Percentiles rank a stretch among this genome's conserved stretches.
These are phyloP conservation scores for Colletotrichum destructivum DNA, from an alignment of 2,329 filamentous ascomycete genomes.

Conservation along the genomic window DNA sequence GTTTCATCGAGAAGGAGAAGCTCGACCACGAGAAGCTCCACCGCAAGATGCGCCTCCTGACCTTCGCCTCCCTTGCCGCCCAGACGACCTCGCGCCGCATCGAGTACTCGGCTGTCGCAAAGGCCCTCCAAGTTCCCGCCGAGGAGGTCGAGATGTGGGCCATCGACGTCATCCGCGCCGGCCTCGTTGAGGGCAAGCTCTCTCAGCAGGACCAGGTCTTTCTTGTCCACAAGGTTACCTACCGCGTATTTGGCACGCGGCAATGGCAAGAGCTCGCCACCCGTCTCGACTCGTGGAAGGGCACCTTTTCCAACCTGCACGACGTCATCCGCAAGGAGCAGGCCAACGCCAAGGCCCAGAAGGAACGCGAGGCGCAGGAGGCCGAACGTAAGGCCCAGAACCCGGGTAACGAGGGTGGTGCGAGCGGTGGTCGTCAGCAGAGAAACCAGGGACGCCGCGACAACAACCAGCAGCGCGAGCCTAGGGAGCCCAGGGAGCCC, in stretches of 20 bases:
- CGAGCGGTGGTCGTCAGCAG: conserved; percentile 48
- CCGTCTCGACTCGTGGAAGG: conserved; percentile 91
- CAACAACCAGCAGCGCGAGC: conserved; percentile 49
- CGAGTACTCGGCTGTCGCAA: conserved; percentile 87
- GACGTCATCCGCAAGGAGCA: conserved; percentile 85
- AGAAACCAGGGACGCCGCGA: conserved; percentile 51
- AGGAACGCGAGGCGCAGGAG: conserved; percentile 83
- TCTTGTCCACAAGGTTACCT: conserved; percentile 94
- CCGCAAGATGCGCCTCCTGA: conserved; percentile 97
- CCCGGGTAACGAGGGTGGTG: conserved; percentile 53
- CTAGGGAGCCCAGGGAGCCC: conserved; percentile 43
- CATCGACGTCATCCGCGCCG: conserved; percentile 96
- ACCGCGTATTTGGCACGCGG: conserved; percentile 97
- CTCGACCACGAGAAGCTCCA: conserved; percentile 82
- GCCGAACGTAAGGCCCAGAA: conserved; percentile 76
- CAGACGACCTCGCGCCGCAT: conserved; percentile 88
- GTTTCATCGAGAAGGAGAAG: conserved; percentile 84
- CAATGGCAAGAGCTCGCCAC: conserved; percentile 97
- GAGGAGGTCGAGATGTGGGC: conserved; percentile 98
- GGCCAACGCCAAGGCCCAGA: conserved; percentile 81
- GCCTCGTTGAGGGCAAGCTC: conserved; percentile 95
- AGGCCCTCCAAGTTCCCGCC: conserved; percentile 84
- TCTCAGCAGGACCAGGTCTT: conserved; percentile 94
- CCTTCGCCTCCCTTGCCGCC: conserved; percentile 90
- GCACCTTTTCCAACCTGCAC: conserved; percentile 84